phyloP scores from a whole-genome alignment of 2,329 filamentous ascomycete species.

The Trichoderma sp. region DNA sequence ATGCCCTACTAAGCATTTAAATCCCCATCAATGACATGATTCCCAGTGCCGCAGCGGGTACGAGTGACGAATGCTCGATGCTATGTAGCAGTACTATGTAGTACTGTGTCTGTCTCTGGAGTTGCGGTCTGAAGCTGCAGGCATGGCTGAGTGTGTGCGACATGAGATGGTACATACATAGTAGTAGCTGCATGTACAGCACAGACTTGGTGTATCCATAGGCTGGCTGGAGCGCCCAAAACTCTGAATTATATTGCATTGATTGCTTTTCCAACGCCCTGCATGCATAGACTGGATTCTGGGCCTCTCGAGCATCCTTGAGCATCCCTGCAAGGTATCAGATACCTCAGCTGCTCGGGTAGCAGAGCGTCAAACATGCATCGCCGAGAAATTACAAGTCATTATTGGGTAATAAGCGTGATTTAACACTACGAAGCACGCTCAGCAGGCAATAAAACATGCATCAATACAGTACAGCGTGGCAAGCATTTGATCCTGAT shows the following conservation, averaged over 20 bases:
- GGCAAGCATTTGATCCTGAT: background rate
- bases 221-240: too few relatives aligned
- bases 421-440: background rate
- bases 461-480: background rate
- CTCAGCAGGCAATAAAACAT: slow-evolving; percentile 4
- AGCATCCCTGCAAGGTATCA: background rate
- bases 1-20: background rate
- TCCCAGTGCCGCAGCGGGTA: background rate
- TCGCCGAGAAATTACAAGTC: background rate
- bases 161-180: background rate
- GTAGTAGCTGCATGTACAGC: background rate
- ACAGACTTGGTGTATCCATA: background rate
- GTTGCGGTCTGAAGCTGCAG: slow-evolving; percentile 1
- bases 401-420: background rate
- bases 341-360: background rate
- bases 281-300: background rate
- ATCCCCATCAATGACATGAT: too few relatives aligned
- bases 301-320: background rate
- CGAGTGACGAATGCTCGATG: background rate
- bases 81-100: too few relatives aligned
- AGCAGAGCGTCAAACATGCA: background rate
- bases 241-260: background rate
- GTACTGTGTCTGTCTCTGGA: background rate
- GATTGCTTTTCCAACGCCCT: background rate
- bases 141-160: background rate